Evolutionary conservation across 1,284 basidiomycete species (phyloP).

Genomic region (Naganishia cerealis): DNA sequence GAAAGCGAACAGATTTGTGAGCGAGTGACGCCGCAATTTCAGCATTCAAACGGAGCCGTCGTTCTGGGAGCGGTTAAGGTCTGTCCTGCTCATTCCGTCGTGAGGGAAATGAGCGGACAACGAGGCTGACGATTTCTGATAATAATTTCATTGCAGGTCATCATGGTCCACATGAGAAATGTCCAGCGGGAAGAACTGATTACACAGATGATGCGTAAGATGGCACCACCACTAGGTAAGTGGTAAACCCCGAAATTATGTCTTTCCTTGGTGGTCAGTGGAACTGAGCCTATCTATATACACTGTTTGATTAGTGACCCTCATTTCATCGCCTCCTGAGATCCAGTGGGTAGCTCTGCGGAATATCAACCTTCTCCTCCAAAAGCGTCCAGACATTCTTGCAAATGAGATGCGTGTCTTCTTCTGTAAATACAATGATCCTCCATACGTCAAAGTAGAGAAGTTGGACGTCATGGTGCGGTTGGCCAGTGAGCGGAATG

Average conservation of each 20-base stretch:
- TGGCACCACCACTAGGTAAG: constrained; percentile 85
- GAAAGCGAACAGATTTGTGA: constrained; percentile 99
- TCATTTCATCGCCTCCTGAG: constrained; percentile 93
- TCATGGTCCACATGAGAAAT: constrained; percentile 91
- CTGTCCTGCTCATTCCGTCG: constrained; percentile 34
- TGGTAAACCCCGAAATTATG: not conserved
- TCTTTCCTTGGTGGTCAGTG: not conserved
- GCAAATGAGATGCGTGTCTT: constrained; percentile 98
- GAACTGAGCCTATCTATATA: not conserved
- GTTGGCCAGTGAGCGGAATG: constrained; percentile 85
- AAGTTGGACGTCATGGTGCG: constrained; percentile 99
- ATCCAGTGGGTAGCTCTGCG: constrained; percentile 97
- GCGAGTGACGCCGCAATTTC: constrained; percentile 95
- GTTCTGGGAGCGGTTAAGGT: constrained; percentile 93
- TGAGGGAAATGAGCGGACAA: not conserved
- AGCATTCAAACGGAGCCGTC: constrained; percentile 92
- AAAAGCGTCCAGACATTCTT: constrained; percentile 84
- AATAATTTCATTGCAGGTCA: constrained; percentile 62
- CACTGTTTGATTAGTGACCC: constrained; percentile 64
- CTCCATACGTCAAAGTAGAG: constrained; percentile 96
- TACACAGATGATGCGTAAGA: constrained; percentile 86
- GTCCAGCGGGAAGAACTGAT: constrained; percentile 81
- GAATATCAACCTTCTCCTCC: constrained; percentile 95
- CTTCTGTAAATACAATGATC: constrained; percentile 99
- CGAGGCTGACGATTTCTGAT: constrained; percentile 18